A percentile compares a stretch with the other conserved stretches of the same genome.
These are phyloP conservation scores for Grosmannia clavigera DNA, from an alignment of 2,329 filamentous ascomycete species.

Conservation along the genomic window DNA sequence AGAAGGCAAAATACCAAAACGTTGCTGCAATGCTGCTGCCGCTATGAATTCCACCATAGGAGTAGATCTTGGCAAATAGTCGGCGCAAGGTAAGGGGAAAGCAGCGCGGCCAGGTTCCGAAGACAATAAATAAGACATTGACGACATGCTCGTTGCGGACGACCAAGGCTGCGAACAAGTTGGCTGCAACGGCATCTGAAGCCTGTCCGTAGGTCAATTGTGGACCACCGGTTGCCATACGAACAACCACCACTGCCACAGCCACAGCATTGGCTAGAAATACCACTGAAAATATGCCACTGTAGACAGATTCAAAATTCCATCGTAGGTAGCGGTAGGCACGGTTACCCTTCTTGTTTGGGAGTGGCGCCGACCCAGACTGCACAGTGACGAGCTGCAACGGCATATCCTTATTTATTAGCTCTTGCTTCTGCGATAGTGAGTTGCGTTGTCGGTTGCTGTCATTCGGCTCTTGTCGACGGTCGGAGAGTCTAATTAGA, in stretches of 20 bases:
- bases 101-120: constrained; percentile 18
- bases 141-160: constrained; percentile 41
- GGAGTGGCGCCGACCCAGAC: neutral
- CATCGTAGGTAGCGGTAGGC: constrained; percentile 9
- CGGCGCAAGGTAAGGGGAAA: neutral
- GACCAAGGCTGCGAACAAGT: constrained; percentile 32
- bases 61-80: constrained; percentile 11
- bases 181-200: constrained; percentile 20
- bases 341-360: no score
- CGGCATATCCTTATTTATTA: neutral
- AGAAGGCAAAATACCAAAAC: constrained; percentile 30
- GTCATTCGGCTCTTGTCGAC: no score
- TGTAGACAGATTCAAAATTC: constrained; percentile 24
- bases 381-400: neutral
- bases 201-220: constrained; percentile 17
- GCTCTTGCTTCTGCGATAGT: neutral
- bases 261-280: constrained; percentile 2
- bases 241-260: neutral
- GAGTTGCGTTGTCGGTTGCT: neutral
- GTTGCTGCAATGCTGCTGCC: constrained; percentile 36
- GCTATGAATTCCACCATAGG: constrained; percentile 40
- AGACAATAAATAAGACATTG: constrained; percentile 33
- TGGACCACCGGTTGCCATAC: neutral
- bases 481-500: no score
- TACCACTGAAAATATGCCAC: constrained; percentile 27